Evolutionary conservation across 352 stramenopile species (phyloP), one percentile per base, ranked within the genome.

Genomic region (Phytophthora citrophthora): DNA sequence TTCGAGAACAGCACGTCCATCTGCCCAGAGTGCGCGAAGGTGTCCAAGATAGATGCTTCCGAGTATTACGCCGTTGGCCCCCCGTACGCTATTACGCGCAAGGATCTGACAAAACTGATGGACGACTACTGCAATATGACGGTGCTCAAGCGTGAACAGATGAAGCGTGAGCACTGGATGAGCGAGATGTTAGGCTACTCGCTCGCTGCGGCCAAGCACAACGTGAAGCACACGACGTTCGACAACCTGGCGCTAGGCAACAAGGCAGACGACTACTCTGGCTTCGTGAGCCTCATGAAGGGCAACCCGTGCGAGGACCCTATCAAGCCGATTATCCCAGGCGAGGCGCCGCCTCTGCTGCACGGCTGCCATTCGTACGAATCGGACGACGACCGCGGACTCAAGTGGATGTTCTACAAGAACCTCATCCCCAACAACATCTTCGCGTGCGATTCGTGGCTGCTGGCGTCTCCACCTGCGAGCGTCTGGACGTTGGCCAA

Each of bases 381-480:
- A 16, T 63, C 59, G 2, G 68, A 71, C 0, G 84, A 90, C 51
- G 70, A 73, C n/a, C 62, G 61, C 2, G 77, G 71, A 1, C 59
- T 77, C 15, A 72, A 86, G 47, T 93, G 84, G 86, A 57, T 87
- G 3, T 91, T 83, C 58, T 80, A 89, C 72, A 79, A 79, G 57
- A 60, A 78, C 32, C 67, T 88, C 27, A 77, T 95, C 62, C 86
- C 86, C 8, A 73, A 81, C 32, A 74, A 95, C 29, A 26, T 93
- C 29, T 93, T 95, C 50, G 63, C 81, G 18, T 95, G 86, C 49
- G 84, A 95, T 51, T 79, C 86, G 54, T 95, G 84, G 84, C 59
- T 93, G 23, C 62, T 95, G 43, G 74, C 83, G 1, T 29, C 76
- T 16, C 84, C 86, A 10, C 83, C 83, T 0, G 54, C 72, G 18